Evolutionary conservation across 108 stramenopile genomes (phyloP).

Genomic region (Nannochloropsis oceanica): DNA sequence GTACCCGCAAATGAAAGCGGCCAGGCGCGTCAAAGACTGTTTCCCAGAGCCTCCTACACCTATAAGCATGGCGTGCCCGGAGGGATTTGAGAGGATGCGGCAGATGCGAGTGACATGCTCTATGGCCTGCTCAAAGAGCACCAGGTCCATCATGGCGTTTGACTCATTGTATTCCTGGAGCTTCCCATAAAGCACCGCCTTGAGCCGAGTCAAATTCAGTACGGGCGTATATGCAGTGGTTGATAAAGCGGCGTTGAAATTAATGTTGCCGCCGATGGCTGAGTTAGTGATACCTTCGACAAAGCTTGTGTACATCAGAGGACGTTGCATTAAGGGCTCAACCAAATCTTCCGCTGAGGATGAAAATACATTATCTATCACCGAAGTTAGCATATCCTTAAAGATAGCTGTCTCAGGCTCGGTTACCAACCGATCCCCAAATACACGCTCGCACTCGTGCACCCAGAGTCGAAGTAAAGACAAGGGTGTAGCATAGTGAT

Average conservation of each 20-base stretch:
- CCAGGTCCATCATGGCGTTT: slow-evolving; percentile 73
- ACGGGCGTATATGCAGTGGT: slow-evolving; percentile 48
- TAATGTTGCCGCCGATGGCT: background rate
- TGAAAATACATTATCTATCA: background rate
- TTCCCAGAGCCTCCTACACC: slow-evolving; percentile 77
- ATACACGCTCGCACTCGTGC: slow-evolving; percentile 65
- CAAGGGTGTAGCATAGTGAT: slow-evolving; percentile 45
- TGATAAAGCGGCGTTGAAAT: background rate
- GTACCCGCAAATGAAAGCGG: slow-evolving; percentile 65
- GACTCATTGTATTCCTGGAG: slow-evolving; percentile 68
- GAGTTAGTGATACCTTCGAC: slow-evolving; percentile 5
- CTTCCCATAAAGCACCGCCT: slow-evolving; percentile 46
- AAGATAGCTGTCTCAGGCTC: slow-evolving; percentile 39
- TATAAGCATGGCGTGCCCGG: slow-evolving; percentile 70
- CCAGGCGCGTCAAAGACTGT: slow-evolving; percentile 59
- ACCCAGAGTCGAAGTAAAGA: slow-evolving; percentile 51
- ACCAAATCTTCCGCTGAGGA: slow-evolving; percentile 5
- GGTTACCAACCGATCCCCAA: slow-evolving; percentile 55
- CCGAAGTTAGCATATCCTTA: slow-evolving; percentile 17
- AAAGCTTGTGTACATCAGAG: slow-evolving; percentile 61
- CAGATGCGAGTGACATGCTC: slow-evolving; percentile 63
- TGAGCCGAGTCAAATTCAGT: slow-evolving; percentile 38
- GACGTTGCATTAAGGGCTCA: slow-evolving; percentile 4
- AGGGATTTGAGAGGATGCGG: slow-evolving; percentile 63
- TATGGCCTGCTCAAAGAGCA: slow-evolving; percentile 70